Conservation (phyloP, 495 filamentous ascomycete genomes). For the Sordaria brevicollis region DNA sequence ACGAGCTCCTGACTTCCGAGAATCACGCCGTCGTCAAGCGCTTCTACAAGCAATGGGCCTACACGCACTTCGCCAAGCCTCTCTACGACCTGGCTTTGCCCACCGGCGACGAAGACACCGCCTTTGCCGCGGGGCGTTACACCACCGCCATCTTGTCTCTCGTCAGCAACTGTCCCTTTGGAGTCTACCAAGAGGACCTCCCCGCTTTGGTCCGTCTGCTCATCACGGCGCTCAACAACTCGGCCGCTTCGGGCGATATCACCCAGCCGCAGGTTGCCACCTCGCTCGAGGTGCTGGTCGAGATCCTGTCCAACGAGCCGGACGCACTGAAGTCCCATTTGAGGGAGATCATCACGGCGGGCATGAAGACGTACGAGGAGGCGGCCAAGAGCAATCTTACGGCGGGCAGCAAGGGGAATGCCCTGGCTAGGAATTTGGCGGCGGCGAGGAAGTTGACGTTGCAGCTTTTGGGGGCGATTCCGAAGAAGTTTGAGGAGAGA, state of each 20-base stretch:
- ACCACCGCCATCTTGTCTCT: constrained; percentile 24
- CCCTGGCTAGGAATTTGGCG: background rate
- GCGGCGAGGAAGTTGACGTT: constrained; percentile 26
- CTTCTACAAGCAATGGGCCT: constrained; percentile 26
- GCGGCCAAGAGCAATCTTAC: constrained; percentile 7
- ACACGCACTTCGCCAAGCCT: constrained; percentile 18
- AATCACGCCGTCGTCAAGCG: constrained; percentile 23
- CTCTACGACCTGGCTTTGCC: constrained; percentile 18
- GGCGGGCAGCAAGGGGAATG: background rate
- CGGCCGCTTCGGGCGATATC: constrained; percentile 5
- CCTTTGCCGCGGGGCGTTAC: constrained; percentile 13
- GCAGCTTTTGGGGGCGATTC: constrained; percentile 27
- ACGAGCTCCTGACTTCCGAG: constrained; percentile 13
- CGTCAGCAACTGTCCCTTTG: constrained; percentile 28
- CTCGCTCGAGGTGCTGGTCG: constrained; percentile 28
- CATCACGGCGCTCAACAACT: constrained; percentile 22
- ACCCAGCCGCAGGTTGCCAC: constrained; percentile 13
- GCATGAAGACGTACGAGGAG: constrained; percentile 18
- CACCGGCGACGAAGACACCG: background rate
- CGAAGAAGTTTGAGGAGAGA: constrained; percentile 29
- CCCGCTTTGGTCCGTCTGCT: constrained; percentile 24
- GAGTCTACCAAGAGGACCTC: constrained; percentile 31
- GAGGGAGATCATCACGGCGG: constrained; percentile 23
- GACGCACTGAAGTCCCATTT: constrained; percentile 25
- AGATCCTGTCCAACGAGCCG: constrained; percentile 27